Evolutionary conservation across 2,329 filamentous ascomycete genomes (phyloP), one percentile per base, ranked within the genome.

Genomic region (Alternaria burnsii): DNA sequence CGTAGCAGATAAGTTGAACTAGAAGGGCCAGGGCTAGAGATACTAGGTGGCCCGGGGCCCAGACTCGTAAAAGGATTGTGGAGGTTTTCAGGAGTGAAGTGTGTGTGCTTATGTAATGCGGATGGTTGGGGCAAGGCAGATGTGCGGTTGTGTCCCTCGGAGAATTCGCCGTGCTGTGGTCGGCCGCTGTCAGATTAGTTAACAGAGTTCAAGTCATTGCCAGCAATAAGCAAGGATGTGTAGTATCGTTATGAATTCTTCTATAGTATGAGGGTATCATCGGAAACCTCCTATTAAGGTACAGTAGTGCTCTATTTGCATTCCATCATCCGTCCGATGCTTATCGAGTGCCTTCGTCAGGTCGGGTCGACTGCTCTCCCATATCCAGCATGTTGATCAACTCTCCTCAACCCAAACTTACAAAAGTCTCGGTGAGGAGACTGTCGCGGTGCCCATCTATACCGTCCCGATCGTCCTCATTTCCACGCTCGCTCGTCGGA

Each of bases 221-320:
- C 38, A 42, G 38, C 51, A 34, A 52, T n/a, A 41, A 30, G 50
- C 30, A 26, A 24, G 24, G 32, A 6, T 36, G 11, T 24, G 26
- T 28, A 57, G 16, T 46, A 56, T 60, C 52, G 54, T 60, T 52
- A 52, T 56, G 41, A 46, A 43, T 60, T 60, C 52, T 60, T 60
- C 53, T 57, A 60, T 57, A 42, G 46, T 22, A 55, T 50, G 44
- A 57, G 58, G 58, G 52, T 60, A 60, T 57, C 58, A 30, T 60
- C 32, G 57, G 38, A 56, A 56, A 41, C 47, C 58, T 50, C 53
- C 32, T 38, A 52, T 60, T 52, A 60, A 53, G 41, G 53, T 60
- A 56, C 58, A 56, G 40, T 56, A 43, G 38, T 50, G 51, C 40
- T 43, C 52, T 52, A 46, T 57, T 43, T 41, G 55, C 55, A 52